phyloP scores from a whole-genome alignment of 495 filamentous ascomycete species.

The Durotheca rogersii region DNA sequence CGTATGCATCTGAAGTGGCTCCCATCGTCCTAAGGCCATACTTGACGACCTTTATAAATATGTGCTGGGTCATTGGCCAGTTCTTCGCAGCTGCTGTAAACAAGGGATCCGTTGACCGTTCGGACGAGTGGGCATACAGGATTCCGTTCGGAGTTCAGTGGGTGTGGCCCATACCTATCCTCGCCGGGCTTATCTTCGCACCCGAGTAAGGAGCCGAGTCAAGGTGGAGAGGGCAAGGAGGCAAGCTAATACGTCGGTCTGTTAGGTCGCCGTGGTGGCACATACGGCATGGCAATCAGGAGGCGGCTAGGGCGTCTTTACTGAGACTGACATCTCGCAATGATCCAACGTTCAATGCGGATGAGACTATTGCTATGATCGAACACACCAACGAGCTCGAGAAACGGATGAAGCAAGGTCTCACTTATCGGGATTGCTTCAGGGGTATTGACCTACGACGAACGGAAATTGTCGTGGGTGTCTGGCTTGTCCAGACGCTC shows the following conservation, averaged over 20 bases:
- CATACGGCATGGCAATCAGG: constrained; percentile 57
- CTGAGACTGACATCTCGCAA: constrained; percentile 57
- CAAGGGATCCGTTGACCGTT: constrained; percentile 50
- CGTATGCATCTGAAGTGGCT: constrained; percentile 69
- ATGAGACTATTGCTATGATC: constrained; percentile 72
- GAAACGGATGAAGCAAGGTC: constrained; percentile 54
- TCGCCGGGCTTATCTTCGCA: constrained; percentile 59
- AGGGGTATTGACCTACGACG: constrained; percentile 63
- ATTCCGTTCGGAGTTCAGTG: constrained; percentile 68
- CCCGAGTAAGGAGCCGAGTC: constrained; percentile 51
- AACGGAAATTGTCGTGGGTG: constrained; percentile 64
- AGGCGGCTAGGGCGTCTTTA: constrained; percentile 59
- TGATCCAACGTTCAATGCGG: constrained; percentile 56
- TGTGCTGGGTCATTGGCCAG: constrained; percentile 72
- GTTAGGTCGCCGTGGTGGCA: constrained; percentile 66
- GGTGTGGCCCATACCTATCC: constrained; percentile 71
- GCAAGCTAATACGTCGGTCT: background rate
- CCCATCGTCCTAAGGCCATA: constrained; percentile 65
- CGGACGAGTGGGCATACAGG: constrained; percentile 62
- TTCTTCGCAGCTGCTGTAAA: constrained; percentile 67
- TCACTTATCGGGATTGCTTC: constrained; percentile 67
- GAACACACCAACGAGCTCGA: constrained; percentile 68
- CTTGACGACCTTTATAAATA: constrained; percentile 68
- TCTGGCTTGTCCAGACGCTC: constrained; percentile 69
- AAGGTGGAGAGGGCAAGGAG: background rate